phyloP scores from a whole-genome alignment of 352 stramenopile genomes.

The Globisporangium paroecandrum region DNA sequence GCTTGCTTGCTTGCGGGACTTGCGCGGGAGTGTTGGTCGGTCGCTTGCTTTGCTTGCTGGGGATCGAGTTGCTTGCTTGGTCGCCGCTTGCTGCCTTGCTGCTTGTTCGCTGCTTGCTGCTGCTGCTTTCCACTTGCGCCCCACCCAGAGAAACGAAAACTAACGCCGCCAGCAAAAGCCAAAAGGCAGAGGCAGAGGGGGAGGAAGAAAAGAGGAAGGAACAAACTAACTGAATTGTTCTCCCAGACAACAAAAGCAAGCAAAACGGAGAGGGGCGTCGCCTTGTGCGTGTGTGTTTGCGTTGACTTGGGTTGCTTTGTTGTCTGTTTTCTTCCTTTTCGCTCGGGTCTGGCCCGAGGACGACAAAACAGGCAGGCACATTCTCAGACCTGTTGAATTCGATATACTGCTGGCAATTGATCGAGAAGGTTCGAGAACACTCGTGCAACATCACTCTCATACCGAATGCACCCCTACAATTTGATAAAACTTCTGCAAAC shows the following conservation, averaged over 20 bases:
- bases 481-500: background rate
- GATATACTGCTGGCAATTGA: background rate
- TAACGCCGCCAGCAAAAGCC: conserved; percentile 21
- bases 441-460: background rate
- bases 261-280: background rate
- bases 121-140: conserved; percentile 22
- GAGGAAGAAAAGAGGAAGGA: background rate
- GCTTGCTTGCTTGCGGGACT: background rate
- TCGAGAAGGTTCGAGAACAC: background rate
- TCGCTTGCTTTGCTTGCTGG: background rate
- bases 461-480: background rate
- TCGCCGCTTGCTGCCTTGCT: background rate
- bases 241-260: background rate
- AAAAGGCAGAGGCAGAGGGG: background rate
- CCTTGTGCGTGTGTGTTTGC: conserved; percentile 17
- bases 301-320: background rate
- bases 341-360: background rate
- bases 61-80: background rate
- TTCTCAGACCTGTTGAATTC: background rate
- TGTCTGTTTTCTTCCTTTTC: background rate
- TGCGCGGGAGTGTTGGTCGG: conserved; percentile 1
- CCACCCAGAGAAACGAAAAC: conserved; percentile 66
- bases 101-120: background rate
- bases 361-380: background rate
- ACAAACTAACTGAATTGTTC: background rate